Evolutionary conservation across 1,284 basidiomycete genomes (phyloP).

Genomic region (Golubevia pallescens): DNA sequence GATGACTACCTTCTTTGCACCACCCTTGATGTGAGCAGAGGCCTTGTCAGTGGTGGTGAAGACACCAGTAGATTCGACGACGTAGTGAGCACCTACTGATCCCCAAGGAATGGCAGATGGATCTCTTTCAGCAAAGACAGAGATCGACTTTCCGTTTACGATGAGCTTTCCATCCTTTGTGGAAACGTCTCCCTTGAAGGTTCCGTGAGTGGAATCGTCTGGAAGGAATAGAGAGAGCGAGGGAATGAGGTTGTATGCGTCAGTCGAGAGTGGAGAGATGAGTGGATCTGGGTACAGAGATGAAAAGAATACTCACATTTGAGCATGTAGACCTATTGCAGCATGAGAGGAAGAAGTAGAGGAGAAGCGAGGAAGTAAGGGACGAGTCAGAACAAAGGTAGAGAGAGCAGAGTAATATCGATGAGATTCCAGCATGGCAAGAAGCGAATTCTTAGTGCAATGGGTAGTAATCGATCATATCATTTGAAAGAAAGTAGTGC

Average conservation of each 20-base stretch:
- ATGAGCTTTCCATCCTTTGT: slow-evolving; percentile 87
- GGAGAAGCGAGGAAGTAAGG: slow-evolving; percentile 19
- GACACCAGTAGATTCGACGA: slow-evolving; percentile 98
- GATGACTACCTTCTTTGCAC: slow-evolving; percentile 99
- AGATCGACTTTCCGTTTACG: slow-evolving; percentile 81
- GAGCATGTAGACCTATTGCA: slow-evolving; percentile 93
- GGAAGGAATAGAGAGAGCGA: neutral
- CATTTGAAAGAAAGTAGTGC: neutral
- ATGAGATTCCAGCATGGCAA: no score
- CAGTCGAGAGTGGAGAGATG: neutral
- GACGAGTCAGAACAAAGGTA: neutral
- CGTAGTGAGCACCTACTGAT: slow-evolving; percentile 82
- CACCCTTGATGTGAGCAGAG: slow-evolving; percentile 91
- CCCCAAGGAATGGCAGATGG: slow-evolving; percentile 87
- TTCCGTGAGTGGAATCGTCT: slow-evolving; percentile 92
- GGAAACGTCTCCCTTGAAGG: slow-evolving; percentile 86
- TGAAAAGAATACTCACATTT: slow-evolving; percentile 70
- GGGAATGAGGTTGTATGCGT: neutral
- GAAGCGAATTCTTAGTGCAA: no score
- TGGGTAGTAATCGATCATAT: no score
- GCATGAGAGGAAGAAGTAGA: neutral
- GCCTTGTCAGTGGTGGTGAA: slow-evolving; percentile 94
- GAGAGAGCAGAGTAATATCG: neutral
- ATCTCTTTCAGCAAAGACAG: slow-evolving; percentile 82
- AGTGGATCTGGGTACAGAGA: neutral